These are phyloP conservation scores for Quercus bicolor DNA, from an alignment of 306 rosid species.

Conservation along the genomic window DNA sequence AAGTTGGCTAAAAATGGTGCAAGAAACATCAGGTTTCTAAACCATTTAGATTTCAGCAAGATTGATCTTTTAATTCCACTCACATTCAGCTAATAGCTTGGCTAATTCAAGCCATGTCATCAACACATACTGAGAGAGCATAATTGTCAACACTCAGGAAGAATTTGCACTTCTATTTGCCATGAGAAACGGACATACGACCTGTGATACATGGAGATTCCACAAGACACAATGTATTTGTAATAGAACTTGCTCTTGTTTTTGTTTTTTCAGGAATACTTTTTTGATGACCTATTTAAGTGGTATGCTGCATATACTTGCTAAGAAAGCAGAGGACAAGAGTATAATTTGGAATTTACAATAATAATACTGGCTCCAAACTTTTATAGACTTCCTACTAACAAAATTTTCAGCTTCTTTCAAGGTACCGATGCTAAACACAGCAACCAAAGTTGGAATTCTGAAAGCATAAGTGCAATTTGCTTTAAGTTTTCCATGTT, in stretches of 20 bases:
- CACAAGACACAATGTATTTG: neutral
- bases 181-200: neutral
- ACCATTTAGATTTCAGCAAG: no score
- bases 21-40: no score
- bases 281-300: neutral
- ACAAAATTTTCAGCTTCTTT: neutral
- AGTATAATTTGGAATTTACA: no score
- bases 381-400: neutral
- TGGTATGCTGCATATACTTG: neutral
- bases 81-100: no score
- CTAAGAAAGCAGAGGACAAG: neutral
- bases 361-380: neutral
- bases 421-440: neutral
- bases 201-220: no score
- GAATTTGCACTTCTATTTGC: neutral
- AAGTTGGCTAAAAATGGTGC: no score
- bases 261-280: neutral
- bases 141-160: neutral
- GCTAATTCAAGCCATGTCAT: no score
- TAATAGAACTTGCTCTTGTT: neutral
- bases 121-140: neutral
- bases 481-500: neutral
- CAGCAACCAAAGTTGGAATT: neutral
- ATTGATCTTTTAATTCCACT: no score
- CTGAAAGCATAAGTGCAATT: neutral